Conservation (phyloP, 257 asterid genomes). For the Petrea volubilis region DNA sequence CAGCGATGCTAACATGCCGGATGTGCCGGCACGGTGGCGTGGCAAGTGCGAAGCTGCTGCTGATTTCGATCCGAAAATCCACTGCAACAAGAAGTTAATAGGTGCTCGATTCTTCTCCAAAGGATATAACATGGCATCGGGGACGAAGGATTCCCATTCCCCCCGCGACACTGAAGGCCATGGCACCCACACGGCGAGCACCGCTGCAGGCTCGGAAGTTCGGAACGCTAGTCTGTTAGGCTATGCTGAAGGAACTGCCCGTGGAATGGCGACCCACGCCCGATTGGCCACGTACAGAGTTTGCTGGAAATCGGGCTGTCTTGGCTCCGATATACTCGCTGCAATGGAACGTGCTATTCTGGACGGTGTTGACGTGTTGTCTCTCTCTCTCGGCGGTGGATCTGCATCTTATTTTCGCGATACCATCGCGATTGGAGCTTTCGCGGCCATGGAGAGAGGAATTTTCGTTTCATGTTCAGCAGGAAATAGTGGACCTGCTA, state of each 20-base stretch:
- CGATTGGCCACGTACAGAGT: conserved; percentile 64
- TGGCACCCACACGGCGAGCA: conserved; percentile 67
- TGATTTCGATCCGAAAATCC: conserved; percentile 36
- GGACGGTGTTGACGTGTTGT: conserved; percentile 66
- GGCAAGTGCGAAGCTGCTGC: conserved; percentile 33
- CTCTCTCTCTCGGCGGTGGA: conserved; percentile 57
- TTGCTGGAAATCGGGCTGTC: conserved; percentile 56
- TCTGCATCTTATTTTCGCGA: conserved; percentile 36
- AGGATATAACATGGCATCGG: conserved; percentile 23
- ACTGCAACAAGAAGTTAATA: conserved; percentile 44
- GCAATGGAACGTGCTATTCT: conserved; percentile 65
- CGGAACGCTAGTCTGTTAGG: conserved; percentile 53
- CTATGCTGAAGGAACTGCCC: conserved; percentile 56
- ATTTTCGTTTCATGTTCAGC: conserved; percentile 62
- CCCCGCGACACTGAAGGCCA: conserved; percentile 69
- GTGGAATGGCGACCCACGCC: conserved; percentile 67
- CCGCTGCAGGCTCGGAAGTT: conserved; percentile 54
- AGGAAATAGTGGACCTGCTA: conserved; percentile 50
- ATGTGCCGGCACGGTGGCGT: conserved; percentile 40
- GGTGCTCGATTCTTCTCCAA: conserved; percentile 40
- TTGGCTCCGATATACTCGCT: conserved; percentile 57
- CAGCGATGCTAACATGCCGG: conserved; percentile 27
- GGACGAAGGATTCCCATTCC: conserved; percentile 24
- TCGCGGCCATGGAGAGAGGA: conserved; percentile 66
- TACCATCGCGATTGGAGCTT: conserved; percentile 51